Conservation (phyloP, 2,329 filamentous ascomycete species). For the Hymenoscyphus fraxineus region DNA sequence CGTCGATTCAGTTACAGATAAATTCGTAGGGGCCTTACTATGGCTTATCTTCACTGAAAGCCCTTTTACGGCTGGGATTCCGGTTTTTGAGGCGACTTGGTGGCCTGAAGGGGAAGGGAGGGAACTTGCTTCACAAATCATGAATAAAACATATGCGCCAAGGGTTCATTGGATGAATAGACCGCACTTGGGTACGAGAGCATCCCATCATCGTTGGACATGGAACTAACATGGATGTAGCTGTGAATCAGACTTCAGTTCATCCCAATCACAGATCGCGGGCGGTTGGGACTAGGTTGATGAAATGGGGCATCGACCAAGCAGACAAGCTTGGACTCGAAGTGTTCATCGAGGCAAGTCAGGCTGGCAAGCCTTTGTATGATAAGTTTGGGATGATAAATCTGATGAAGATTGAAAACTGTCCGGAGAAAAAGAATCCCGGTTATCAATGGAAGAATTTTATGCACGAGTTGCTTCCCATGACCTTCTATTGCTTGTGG, state of each 20-base stretch:
- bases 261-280: neutral
- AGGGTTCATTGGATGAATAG: slow-evolving; percentile 10
- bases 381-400: slow-evolving; percentile 25
- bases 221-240: neutral
- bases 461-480: slow-evolving; percentile 2
- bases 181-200: slow-evolving; percentile 7
- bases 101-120: slow-evolving; percentile 12
- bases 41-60: slow-evolving; percentile 4
- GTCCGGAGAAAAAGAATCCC: slow-evolving; percentile 9
- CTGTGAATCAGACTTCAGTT: slow-evolving; percentile 9
- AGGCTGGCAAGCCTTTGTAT: slow-evolving; percentile 26
- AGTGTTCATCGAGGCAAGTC: slow-evolving; percentile 27
- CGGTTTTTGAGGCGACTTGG: slow-evolving; percentile 7
- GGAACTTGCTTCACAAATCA: slow-evolving; percentile 4
- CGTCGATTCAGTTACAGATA: neutral
- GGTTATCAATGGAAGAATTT: slow-evolving; percentile 8
- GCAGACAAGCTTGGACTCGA: slow-evolving; percentile 24
- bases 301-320: slow-evolving; percentile 22
- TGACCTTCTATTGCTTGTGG: slow-evolving; percentile 2
- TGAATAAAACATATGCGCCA: slow-evolving; percentile 11
- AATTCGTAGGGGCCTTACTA: neutral
- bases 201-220: neutral
- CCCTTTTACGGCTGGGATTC: neutral
- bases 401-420: slow-evolving; percentile 15
- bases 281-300: slow-evolving; percentile 25